These are phyloP conservation scores for Pogostemon cablin DNA, from an alignment of 257 asterid species.

Conservation along the genomic window DNA sequence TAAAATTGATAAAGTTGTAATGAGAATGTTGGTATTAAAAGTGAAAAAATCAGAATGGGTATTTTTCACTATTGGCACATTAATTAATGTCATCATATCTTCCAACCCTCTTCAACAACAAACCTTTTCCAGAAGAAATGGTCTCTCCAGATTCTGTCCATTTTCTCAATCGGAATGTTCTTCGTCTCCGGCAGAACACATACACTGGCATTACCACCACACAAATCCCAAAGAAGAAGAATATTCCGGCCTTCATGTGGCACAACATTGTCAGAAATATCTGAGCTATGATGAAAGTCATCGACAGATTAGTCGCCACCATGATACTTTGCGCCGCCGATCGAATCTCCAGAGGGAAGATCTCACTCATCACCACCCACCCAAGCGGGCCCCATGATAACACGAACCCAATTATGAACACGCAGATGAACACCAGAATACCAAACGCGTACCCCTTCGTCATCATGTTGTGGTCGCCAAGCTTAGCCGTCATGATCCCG, in stretches of 20 bases:
- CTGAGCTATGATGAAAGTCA: slow-evolving; percentile 41
- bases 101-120: neutral
- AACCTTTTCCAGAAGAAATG: slow-evolving; percentile 36
- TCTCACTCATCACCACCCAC: slow-evolving; percentile 44
- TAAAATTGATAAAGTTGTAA: too few species aligned
- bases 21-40: too few species aligned
- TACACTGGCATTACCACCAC: slow-evolving; percentile 24
- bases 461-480: slow-evolving; percentile 37
- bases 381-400: slow-evolving; percentile 47
- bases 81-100: neutral
- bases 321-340: slow-evolving; percentile 45
- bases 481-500: slow-evolving; percentile 30
- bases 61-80: too few species aligned
- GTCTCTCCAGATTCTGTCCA: slow-evolving; percentile 29
- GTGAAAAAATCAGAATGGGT: too few species aligned
- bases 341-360: slow-evolving; percentile 40
- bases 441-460: slow-evolving; percentile 30
- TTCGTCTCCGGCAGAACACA: slow-evolving; percentile 36
- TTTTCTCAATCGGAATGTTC: slow-evolving; percentile 33
- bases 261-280: slow-evolving; percentile 36
- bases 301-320: slow-evolving; percentile 35
- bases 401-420: slow-evolving; percentile 36
- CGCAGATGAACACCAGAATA: slow-evolving; percentile 33
- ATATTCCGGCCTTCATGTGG: slow-evolving; percentile 35
- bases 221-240: slow-evolving; percentile 39